Evolutionary conservation across 768 basidiomycete genomes (phyloP).

Genomic region (Hericium alpestre): DNA sequence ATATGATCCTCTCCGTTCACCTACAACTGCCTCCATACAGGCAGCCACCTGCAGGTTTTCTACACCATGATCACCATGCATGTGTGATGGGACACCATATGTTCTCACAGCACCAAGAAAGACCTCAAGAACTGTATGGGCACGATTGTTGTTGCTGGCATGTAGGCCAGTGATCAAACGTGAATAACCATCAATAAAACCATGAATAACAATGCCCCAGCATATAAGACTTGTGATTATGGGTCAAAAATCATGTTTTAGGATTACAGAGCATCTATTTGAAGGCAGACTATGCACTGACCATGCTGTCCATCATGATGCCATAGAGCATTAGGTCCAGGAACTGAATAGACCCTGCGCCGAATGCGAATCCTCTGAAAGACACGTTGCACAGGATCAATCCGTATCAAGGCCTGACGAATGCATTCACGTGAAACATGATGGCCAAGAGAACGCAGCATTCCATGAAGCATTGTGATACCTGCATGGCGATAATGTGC

Average conservation of each 20-base stretch:
- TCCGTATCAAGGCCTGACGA: conserved; percentile 1
- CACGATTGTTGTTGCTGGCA: conserved; percentile 13
- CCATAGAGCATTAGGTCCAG: conserved; percentile 19
- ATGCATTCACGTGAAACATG: conserved; percentile 2
- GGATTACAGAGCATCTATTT: background rate
- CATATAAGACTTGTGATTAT: conserved; percentile 11
- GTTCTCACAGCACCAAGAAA: conserved; percentile 6
- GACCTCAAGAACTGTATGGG: conserved; percentile 11
- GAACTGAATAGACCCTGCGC: conserved; percentile 11
- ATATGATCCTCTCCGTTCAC: conserved; percentile 15
- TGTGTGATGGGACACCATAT: conserved; percentile 14
- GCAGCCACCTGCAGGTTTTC: conserved; percentile 19
- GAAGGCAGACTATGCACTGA: background rate
- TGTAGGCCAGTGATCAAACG: conserved; percentile 9
- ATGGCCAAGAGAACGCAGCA: conserved; percentile 5
- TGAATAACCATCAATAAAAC: conserved; percentile 16
- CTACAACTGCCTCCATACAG: conserved; percentile 16
- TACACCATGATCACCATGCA: conserved; percentile 19
- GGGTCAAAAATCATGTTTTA: background rate
- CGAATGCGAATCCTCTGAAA: conserved; percentile 9
- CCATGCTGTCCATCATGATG: conserved; percentile 22
- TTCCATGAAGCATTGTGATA: conserved; percentile 12
- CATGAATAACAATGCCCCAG: conserved; percentile 16
- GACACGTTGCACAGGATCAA: conserved; percentile 10
- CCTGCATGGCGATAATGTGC: conserved; percentile 7